phyloP scores from a whole-genome alignment of 805 yeast genomes.

The Ogataea minuta region DNA sequence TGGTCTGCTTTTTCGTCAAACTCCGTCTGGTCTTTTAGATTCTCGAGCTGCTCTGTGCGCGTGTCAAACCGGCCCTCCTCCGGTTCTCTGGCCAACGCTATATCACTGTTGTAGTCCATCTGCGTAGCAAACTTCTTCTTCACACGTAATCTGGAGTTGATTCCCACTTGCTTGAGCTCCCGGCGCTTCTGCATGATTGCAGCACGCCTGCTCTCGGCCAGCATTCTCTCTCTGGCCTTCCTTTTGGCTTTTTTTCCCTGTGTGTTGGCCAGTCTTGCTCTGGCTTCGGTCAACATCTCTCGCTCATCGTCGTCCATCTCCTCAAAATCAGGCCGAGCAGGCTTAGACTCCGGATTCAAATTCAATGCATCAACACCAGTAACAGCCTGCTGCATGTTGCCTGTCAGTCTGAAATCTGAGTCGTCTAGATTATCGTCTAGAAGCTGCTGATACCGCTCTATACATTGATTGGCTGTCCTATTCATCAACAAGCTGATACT shows the following conservation, averaged over 20 bases:
- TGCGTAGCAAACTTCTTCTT: slow-evolving; percentile 56
- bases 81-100: slow-evolving; percentile 75
- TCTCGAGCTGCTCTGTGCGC: slow-evolving; percentile 49
- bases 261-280: slow-evolving; percentile 86
- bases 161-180: slow-evolving; percentile 79
- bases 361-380: slow-evolving; percentile 53
- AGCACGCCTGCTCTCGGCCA: slow-evolving; percentile 73
- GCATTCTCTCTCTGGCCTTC: slow-evolving; percentile 78
- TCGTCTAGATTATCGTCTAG: slow-evolving; percentile 47
- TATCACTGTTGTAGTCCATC: slow-evolving; percentile 80
- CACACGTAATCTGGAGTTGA: slow-evolving; percentile 46
- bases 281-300: slow-evolving; percentile 94
- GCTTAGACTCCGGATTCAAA: slow-evolving; percentile 69
- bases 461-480: slow-evolving; percentile 82
- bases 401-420: slow-evolving; percentile 25
- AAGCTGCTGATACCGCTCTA: slow-evolving; percentile 77
- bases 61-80: slow-evolving; percentile 68
- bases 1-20: slow-evolving; percentile 46
- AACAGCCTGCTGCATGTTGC: slow-evolving; percentile 19
- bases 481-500: slow-evolving; percentile 80
- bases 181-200: slow-evolving; percentile 77
- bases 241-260: slow-evolving; percentile 94
- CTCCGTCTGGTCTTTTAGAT: slow-evolving; percentile 35
- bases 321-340: slow-evolving; percentile 78
- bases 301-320: slow-evolving; percentile 83